A percentile compares a stretch with the other conserved stretches of the same genome.
Evolutionary conservation across 78 protist genomes (phyloP).

Genomic region (Guillardia theta): DNA sequence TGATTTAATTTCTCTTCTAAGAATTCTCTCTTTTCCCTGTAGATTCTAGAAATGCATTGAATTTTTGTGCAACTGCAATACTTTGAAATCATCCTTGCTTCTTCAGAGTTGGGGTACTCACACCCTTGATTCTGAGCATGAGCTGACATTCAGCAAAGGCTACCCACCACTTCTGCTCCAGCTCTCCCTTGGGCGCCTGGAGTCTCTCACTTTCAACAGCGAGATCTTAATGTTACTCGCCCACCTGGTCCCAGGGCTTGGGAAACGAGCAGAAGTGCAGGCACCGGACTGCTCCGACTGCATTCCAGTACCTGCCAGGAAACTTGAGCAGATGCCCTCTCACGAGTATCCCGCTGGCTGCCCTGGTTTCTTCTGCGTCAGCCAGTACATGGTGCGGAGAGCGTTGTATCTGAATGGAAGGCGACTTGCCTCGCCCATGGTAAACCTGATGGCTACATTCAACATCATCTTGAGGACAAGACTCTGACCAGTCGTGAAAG

Average conservation of each 20-base stretch:
- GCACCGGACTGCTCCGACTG: neutral
- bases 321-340: neutral
- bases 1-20: too few species aligned
- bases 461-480: too few species aligned
- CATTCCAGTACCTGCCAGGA: conserved; percentile 7
- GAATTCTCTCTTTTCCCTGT: too few species aligned
- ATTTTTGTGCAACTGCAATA: too few species aligned
- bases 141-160: neutral
- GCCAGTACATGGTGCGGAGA: conserved; percentile 2
- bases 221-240: neutral
- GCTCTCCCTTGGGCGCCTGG: neutral
- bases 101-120: too few species aligned
- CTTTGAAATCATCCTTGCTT: too few species aligned
- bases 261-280: conserved; percentile 40
- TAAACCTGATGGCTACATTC: neutral
- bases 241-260: conserved; percentile 19
- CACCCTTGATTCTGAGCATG: too few species aligned
- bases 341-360: neutral
- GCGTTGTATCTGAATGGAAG: neutral
- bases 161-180: neutral
- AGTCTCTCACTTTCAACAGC: neutral
- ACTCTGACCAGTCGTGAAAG: neutral
- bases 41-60: too few species aligned
- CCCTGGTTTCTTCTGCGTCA: neutral
- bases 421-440: neutral